Evolutionary conservation across 306 rosid genomes (phyloP).

Genomic region (Luffa aegyptiaca): DNA sequence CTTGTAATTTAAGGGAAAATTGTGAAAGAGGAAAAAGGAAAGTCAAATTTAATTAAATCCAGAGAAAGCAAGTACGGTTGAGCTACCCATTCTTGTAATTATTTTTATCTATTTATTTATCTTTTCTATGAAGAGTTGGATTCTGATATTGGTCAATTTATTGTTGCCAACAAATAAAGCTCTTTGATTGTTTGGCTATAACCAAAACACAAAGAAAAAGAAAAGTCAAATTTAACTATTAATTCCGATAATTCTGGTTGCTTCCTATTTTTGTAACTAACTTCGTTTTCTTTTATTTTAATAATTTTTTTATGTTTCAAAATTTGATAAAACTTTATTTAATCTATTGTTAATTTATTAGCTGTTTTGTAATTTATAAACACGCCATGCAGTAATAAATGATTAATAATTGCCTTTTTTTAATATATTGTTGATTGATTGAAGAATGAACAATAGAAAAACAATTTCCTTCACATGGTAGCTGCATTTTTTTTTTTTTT

Average conservation of each 20-base stretch:
- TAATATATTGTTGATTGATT: not conserved
- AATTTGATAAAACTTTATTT: too few species aligned
- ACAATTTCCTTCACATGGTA: not conserved
- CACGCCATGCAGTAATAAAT: not conserved
- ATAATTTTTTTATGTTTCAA: too few species aligned
- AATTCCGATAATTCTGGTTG: not conserved
- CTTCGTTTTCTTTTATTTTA: not conserved
- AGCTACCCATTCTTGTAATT: not conserved
- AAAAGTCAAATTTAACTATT: not conserved
- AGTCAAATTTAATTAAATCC: not conserved
- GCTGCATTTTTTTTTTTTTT: too few species aligned
- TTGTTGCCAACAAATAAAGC: not conserved
- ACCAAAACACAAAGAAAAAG: not conserved
- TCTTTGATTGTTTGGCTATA: not conserved
- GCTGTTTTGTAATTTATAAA: not conserved
- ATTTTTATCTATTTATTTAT: not conserved
- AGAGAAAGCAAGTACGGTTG: not conserved
- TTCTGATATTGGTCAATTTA: not conserved
- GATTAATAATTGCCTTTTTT: not conserved
- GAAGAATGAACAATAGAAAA: not conserved
- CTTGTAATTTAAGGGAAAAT: not conserved
- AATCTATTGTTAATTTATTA: not conserved
- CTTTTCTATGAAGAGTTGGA: not conserved
- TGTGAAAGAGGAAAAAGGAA: not conserved
- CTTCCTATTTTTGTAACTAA: not conserved